Conservation (phyloP, 768 basidiomycete species). For the Boletales sp. region DNA sequence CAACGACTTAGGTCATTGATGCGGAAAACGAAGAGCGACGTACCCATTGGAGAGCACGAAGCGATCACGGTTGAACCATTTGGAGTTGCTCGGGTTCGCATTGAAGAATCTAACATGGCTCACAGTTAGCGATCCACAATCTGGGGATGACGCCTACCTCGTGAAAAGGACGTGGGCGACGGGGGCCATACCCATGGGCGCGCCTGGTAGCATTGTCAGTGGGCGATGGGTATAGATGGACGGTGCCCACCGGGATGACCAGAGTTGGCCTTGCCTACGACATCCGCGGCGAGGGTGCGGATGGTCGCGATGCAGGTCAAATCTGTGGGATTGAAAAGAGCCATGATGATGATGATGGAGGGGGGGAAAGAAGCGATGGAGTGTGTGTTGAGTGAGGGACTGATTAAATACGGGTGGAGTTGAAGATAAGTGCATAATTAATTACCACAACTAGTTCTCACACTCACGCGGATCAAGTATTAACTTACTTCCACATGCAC, state of each 20-base stretch:
- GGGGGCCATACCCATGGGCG: constrained; percentile 93
- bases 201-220: constrained; percentile 46
- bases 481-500: constrained; percentile 45
- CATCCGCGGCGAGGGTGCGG: constrained; percentile 71
- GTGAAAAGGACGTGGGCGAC: constrained; percentile 78
- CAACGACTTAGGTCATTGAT: constrained; percentile 9
- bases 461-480: too few relatives aligned
- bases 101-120: constrained; percentile 64
- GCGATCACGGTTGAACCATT: constrained; percentile 96
- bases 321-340: constrained; percentile 44
- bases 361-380: constrained; percentile 6
- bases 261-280: constrained; percentile 86
- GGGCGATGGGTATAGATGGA: not conserved
- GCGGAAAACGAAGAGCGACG: constrained; percentile 5
- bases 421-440: too few relatives aligned
- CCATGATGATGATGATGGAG: constrained; percentile 30
- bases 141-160: constrained; percentile 37
- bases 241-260: constrained; percentile 74
- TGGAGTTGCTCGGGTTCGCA: constrained; percentile 82
- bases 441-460: too few relatives aligned
- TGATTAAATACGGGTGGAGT: constrained; percentile 6
- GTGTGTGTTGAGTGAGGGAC: not conserved
- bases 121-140: not conserved
- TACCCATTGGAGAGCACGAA: constrained; percentile 96
- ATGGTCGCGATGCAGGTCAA: constrained; percentile 65